These are phyloP conservation scores for Sporisorium iseilematis-ciliati DNA, from an alignment of 1,284 basidiomycete genomes.

Conservation along the genomic window DNA sequence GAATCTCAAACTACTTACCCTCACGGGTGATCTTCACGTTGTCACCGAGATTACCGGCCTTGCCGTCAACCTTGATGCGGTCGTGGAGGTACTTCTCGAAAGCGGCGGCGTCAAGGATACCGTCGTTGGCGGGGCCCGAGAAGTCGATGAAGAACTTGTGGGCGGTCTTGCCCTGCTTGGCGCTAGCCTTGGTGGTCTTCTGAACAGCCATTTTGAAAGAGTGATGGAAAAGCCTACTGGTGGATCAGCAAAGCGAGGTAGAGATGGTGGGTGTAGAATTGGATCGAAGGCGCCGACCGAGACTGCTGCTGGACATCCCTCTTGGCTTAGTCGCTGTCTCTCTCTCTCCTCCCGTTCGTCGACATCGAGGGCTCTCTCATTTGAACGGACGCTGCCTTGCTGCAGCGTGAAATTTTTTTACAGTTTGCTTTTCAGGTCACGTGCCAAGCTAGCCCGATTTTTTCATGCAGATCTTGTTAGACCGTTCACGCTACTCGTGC, in stretches of 20 bases:
- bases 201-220: slow-evolving; percentile 61
- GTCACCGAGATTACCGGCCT: slow-evolving; percentile 75
- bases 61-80: slow-evolving; percentile 84
- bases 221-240: slow-evolving; percentile 48
- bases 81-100: slow-evolving; percentile 95
- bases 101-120: slow-evolving; percentile 89
- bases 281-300: not conserved
- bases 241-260: slow-evolving; percentile 56
- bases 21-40: slow-evolving; percentile 70
- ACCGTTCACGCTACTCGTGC: not conserved
- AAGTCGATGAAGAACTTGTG: slow-evolving; percentile 96
- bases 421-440: slow-evolving; percentile 22
- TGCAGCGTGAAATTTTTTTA: slow-evolving; percentile 25
- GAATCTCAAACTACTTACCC: slow-evolving; percentile 56
- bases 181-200: slow-evolving; percentile 63
- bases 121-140: slow-evolving; percentile 88
- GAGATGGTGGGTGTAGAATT: slow-evolving; percentile 19
- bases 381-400: not conserved
- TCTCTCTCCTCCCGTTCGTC: not conserved
- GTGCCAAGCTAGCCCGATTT: slow-evolving; percentile 6
- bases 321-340: not conserved
- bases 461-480: no score
- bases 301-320: no score
- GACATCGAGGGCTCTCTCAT: not conserved
- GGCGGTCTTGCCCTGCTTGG: slow-evolving; percentile 76